Evolutionary conservation across 2,329 filamentous ascomycete species (phyloP), one percentile per base, ranked within the genome.

Genomic region (Ophiostoma perfectum): DNA sequence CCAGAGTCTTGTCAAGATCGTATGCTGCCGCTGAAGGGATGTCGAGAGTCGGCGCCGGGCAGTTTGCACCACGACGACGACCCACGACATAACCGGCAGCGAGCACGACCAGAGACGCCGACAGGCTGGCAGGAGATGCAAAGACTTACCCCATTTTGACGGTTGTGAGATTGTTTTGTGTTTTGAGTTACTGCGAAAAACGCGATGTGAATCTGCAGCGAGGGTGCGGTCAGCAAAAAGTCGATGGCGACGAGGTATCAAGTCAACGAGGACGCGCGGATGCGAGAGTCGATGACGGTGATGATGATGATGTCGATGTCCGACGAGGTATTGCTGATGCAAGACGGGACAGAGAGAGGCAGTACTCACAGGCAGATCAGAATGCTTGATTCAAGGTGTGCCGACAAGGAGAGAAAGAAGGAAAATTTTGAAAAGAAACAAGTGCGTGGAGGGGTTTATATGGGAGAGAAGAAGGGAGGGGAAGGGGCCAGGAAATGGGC

Each of bases 341-440:
- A 36, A 27, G 27, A 27, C 45, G n/a, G 36, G 36, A 41, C 27
- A 27, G 39, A 44, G 39, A 65, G 64, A 36, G 52, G 12, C 27
- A 42, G 16, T 63, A 72, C 75, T 74, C 68, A 73, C 74, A 74
- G 73, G 74, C 74, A 77, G 75, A 73, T 74, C 70, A 70, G 77
- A 78, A 78, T 78, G 76, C 76, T 77, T 76, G 77, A 77, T 78
- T 78, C 77, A 77, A 74, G 77, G 77, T 78, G 76, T 78, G 76
- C 75, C 75, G 76, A 77, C 74, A 74, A 74, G 75, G 76, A 75
- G 73, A 71, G 73, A 78, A 75, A 73, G 69, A n/a, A 45, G 58
- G 64, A 70, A 70, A 70, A 47, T 16, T 70, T 69, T 69, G 60
- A 65, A 73, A 73, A 67, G 62, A 70, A 69, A 3, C 16, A 66